Evolutionary conservation across 2,329 filamentous ascomycete species (phyloP), one percentile per base, ranked within the genome.

Genomic region (Huntiella decipiens): DNA sequence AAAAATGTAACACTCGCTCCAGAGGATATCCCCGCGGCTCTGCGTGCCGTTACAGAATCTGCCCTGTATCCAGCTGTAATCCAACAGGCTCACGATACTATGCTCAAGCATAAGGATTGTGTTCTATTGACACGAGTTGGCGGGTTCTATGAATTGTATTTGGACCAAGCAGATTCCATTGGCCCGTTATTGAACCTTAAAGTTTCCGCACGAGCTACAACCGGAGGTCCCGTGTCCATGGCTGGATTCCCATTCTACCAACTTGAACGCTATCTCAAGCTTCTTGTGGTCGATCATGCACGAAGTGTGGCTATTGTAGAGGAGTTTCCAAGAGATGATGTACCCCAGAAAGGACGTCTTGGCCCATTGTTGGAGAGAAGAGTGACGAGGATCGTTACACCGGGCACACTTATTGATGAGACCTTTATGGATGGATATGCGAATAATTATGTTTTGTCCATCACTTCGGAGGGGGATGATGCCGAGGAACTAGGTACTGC

Each of bases 81-180:
- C 48, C 74, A 85, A 56, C 86, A 94, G 59, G 88, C 84, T 22
- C 74, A 77, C 47, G 83, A 78, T 53, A 92, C 94, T 62, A 94
- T 96, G 79, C 71, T 77, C 53, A 86, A 81, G 56, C 95, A 93
- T 63, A 74, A 78, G 55, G 85, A 92, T 55, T 96, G 88, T 61
- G 82, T 98, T 35, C 61, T 98, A 5, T 65, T 98, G 50, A 98
- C 91, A 3, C 76, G 88, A 47, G 86, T 98, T 22, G 91, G 91
- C 47, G 80, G 87, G 50, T 98, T 98, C 63, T 98, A 96, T 62
- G 91, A 98, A 72, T 66, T 98, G 49, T 98, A 98, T 63, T 92
- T 96, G 60, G 82, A 93, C 55, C 87, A 98, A 59, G 91, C 92
- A 8, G 82, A 93, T 49, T 79, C 94, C 57, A 82, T 81, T 59